Evolutionary conservation across 2,329 filamentous ascomycete species (phyloP).

Genomic region (Phialophora chinensis): DNA sequence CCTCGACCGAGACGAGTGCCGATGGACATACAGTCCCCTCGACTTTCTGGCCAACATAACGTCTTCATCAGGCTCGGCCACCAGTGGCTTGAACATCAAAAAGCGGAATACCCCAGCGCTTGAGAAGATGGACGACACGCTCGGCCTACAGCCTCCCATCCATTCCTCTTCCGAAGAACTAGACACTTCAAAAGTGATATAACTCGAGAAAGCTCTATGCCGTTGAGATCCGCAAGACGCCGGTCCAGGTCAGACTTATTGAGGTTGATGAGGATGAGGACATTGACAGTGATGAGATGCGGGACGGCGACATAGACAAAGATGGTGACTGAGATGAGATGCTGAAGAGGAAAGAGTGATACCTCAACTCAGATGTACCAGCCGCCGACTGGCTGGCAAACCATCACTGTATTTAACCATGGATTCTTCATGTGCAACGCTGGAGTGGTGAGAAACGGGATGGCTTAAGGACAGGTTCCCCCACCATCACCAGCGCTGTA

Average conservation of each 20-base stretch:
- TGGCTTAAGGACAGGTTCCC: neutral
- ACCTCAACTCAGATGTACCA: neutral
- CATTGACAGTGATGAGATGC: neutral
- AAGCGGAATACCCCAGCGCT: neutral
- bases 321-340: neutral
- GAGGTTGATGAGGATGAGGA: constrained; percentile 2
- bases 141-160: neutral
- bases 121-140: neutral
- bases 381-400: neutral
- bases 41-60: neutral
- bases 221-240: neutral
- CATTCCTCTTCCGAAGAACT: neutral
- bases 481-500: neutral
- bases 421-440: neutral
- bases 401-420: neutral
- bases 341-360: neutral
- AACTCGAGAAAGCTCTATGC: neutral
- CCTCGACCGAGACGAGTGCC: constrained; percentile 7
- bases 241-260: neutral
- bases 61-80: constrained; percentile 1
- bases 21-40: constrained; percentile 28
- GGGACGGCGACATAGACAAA: neutral
- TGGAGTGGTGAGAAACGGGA: neutral
- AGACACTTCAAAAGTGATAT: neutral
- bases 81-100: neutral